Evolutionary conservation across 2,329 filamentous ascomycete species (phyloP), one percentile per base, ranked within the genome.

Genomic region (Fusarium marasasianum): DNA sequence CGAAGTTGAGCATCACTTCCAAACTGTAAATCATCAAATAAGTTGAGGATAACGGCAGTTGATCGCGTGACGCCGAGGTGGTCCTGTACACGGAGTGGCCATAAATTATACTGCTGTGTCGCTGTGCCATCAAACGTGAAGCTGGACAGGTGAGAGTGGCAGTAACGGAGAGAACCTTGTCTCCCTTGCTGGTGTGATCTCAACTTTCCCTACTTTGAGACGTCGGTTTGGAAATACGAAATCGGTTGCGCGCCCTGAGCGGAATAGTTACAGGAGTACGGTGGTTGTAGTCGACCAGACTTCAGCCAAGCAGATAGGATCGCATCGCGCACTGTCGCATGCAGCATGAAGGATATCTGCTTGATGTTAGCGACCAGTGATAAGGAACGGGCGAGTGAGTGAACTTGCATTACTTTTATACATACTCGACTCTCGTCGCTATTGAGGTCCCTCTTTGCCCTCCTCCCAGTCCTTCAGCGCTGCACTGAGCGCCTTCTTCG

Each of bases 401-500:
- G 8, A 10, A 31, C 31, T 14, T 37, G 29, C n/a, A 55, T 45
- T 43, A 14, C 20, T 22, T 29, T 35, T 26, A 37, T 29, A n/a
- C 24, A 26, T 18, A 22, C 22, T 17, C 14, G 10, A n/a, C 40
- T 29, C 12, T 33, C n/a, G 2, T 58, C 29, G 33, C 48, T 59
- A 63, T 33, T 60, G 66, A 44, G 56, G 54, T 44, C 40, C 53
- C n/a, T 61, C 45, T 24, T 66, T 58, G 29, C 54, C 51, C 29
- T 64, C 45, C 24, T 70, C 71, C 63, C 65, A 74, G 8, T 80
- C 74, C 22, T 71, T 68, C 31, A 81, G 35, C 2, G 76, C 79
- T 29, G 76, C 71, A 8, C 69, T 83, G 61, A 91, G 79, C 15
- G 85, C 82, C 79, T 81, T 84, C 11, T 83, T 83, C 1, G 91